Evolutionary conservation across 805 yeast species (phyloP), one percentile per base, ranked within the genome.

Genomic region (Barnettozyma salicaria): DNA sequence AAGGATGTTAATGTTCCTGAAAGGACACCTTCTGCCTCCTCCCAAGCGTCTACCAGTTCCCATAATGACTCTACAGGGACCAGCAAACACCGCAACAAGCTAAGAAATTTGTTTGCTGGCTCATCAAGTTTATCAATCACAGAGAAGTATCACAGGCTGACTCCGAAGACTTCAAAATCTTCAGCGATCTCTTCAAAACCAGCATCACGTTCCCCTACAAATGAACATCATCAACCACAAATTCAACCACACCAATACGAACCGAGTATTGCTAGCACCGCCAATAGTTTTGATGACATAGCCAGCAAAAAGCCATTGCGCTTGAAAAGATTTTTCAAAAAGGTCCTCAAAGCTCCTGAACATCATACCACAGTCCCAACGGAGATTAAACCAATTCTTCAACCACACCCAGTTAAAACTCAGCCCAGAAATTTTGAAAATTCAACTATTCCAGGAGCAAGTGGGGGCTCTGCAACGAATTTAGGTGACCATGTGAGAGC

Each of bases 251-350:
- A 13, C n/a, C 38, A 38, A 18, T 18, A 39, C 23, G 35, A 34
- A n/a, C 27, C 27, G 6, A 30, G 34, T 8, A 21, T 22, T 27
- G 19, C 17, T 5, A 34, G 34, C 13, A 16, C 27, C 13, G 36
- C 12, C 5, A 27, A 21, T 27, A 28, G 22, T 19, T 23, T 12
- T 25, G 44, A 37, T 13, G 32, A 32, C 2, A 23, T 32, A 6
- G 5, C 34, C 7, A 26, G 17, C 30, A 48, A 44, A 39, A 49
- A 42, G 30, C 54, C 61, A 9, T 28, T 53, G 19, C 48, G 51
- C 35, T 55, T 76, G 48, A 71, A 64, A 46, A 53, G 81, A 37
- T 76, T 74, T 52, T 67, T 76, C 55, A 72, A 74, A 50, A 74
- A 71, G 43, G 56, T 70, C 12, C 40, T 42, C 16, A 47, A 45